Base-by-base conservation (phyloP, 2,329 filamentous ascomycete genomes). In the Cordyceps fumosorosea region DNA sequence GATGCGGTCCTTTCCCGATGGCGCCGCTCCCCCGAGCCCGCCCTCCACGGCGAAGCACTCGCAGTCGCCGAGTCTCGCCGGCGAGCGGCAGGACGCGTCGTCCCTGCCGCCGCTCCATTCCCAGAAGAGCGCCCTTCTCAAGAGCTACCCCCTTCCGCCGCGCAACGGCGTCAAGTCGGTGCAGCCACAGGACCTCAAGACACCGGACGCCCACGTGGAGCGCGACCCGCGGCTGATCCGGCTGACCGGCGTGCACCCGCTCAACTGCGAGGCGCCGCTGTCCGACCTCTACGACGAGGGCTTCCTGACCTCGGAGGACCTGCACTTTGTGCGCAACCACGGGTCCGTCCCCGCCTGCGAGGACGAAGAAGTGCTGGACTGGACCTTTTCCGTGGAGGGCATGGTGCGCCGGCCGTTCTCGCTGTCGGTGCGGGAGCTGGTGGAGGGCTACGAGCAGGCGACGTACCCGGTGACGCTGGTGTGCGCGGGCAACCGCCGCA, bases 251-350 rank as follows among this genome's bases (percentile, higher is more conserved):
- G 83, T 90, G 6, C 93, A 96, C 74, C 93, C 93, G 0, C 96
- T 96, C 78, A 97, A 97, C 69, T 88, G 90, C 56, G 93, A 97
- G 75, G 84, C 93, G 11, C 92, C 93, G 0, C 76, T 97, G 11
- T 89, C 85, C 60, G 85, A 86, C 18, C 78, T 96, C 0, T 96
- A 86, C 74, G 83, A 93, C 55, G 79, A 83, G 77, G 91, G 93
- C 0, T 96, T 96, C 71, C 78, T 97, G 42, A 97, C 92, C 0
- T 90, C 87, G 44, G 89, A 91, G 14, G 89, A 96, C 68, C 79
- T 97, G 1, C 95, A 96, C 76, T 97, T 96, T 73, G 93, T 97
- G 8, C 81, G 93, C 40, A 97, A 96, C 69, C 93, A 97, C 77
- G 93, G 93, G 16, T 78, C 86, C 0, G 92, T 96, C 6, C 93